Evolutionary conservation across 495 filamentous ascomycete genomes (phyloP).

Genomic region (Astrocystis sublimbata): DNA sequence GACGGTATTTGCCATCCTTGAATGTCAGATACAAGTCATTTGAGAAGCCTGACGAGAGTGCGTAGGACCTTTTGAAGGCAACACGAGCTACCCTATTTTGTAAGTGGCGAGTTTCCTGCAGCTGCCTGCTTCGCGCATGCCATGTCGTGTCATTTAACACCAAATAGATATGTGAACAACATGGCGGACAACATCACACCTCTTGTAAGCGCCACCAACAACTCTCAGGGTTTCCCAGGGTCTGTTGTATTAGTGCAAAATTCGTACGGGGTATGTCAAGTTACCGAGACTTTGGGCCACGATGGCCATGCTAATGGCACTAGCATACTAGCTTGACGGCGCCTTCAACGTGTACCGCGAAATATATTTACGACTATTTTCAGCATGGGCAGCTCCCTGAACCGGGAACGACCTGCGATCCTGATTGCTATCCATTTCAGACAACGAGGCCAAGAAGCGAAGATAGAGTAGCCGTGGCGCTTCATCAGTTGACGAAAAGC

Average conservation of each 20-base stretch:
- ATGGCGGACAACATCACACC: conserved; percentile 60
- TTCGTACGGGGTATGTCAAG: conserved; percentile 45
- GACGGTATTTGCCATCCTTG: conserved; percentile 31
- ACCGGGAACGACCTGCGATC: conserved; percentile 34
- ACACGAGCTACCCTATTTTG: conserved; percentile 57
- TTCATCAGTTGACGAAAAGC: conserved; percentile 18
- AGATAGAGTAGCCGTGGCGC: conserved; percentile 18
- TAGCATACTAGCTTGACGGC: conserved; percentile 42
- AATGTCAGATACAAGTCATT: not conserved
- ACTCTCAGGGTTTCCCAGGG: conserved; percentile 51
- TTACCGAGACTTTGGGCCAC: too few species aligned
- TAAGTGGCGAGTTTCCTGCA: not conserved
- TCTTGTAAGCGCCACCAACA: conserved; percentile 49
- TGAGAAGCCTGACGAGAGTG: not conserved
- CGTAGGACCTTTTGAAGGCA: conserved; percentile 43
- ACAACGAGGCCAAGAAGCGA: not conserved
- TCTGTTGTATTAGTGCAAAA: conserved; percentile 58
- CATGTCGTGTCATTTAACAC: not conserved
- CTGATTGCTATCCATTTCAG: conserved; percentile 31
- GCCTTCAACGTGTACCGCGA: conserved; percentile 37
- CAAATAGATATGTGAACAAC: conserved; percentile 49
- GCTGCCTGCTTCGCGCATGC: not conserved
- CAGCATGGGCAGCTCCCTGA: conserved; percentile 35
- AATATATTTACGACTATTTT: conserved; percentile 38
- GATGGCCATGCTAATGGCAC: not conserved